Evolutionary conservation across 2,329 filamentous ascomycete genomes (phyloP), one percentile per base, ranked within the genome.

Genomic region (Scedosporium aurantiacum): DNA sequence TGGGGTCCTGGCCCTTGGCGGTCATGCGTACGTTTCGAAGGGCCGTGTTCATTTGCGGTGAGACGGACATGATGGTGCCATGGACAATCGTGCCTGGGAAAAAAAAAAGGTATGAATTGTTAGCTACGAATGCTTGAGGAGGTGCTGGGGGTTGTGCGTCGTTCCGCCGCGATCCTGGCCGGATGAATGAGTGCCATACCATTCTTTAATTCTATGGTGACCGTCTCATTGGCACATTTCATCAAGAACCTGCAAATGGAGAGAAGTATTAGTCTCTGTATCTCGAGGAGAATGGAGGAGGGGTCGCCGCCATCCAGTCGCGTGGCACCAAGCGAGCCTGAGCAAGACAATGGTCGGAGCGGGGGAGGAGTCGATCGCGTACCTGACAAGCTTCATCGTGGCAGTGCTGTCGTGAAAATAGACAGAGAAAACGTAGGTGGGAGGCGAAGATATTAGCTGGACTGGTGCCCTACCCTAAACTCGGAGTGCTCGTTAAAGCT

Each of bases 171-270:
- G 55, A 12, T 41, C 4, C n/a, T 10, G 55, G 18, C 7, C 18
- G n/a, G 52, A 32, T n/a, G 55, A 47, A 43, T 23, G 52, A 37
- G 8, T 10, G 54, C 68, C 74, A 55, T 80, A 94, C 92, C 94
- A 84, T 97, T 97, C 77, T 99, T 99, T 68, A 99, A 82, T 77
- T 99, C 94, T 75, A 99, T 90, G 54, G 93, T 97, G 70, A 97
- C 94, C 70, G 94, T 96, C 80, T 99, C 94, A 76, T 97, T 97
- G 76, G 90, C 87, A 77, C 93, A 97, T 82, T 99, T 99, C 93
- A 97, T 97, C 69, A 99, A 82, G 76, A 99, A 99, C 75, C 94
- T 97, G 75, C 61, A 65, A 62, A 64, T 65, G 64, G 55, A 65
- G 55, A 65, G 56, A 58, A 37, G 47, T 18, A 12, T 59, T 32